These are phyloP conservation scores for Cyathus striatus DNA, from an alignment of 768 basidiomycete species.

Conservation along the genomic window DNA sequence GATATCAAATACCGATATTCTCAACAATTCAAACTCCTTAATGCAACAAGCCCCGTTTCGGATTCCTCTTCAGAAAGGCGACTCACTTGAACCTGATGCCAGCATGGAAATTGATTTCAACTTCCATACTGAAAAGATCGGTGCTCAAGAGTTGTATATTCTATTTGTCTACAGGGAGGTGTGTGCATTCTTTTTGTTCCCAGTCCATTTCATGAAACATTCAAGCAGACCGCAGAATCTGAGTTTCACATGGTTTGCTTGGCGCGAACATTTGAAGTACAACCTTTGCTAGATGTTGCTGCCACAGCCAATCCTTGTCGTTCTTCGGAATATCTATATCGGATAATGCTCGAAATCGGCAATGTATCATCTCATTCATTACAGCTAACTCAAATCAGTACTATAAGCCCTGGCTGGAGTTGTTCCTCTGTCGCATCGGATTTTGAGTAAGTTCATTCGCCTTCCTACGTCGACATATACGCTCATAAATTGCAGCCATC, in stretches of 20 bases:
- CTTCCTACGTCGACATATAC: too few species aligned
- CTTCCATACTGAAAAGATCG: constrained; percentile 44
- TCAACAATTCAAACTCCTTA: too few species aligned
- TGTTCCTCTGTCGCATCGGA: constrained; percentile 32
- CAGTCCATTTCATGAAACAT: constrained; percentile 5
- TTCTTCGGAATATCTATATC: constrained; percentile 42
- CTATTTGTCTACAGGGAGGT: constrained; percentile 70
- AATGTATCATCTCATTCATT: constrained; percentile 43
- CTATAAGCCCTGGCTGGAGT: constrained; percentile 68
- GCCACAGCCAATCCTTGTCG: constrained; percentile 47
- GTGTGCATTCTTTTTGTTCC: constrained; percentile 6
- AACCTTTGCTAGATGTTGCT: constrained; percentile 50
- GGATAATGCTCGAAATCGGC: constrained; percentile 49
- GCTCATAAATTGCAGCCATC: constrained; percentile 35
- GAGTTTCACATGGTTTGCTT: constrained; percentile 58
- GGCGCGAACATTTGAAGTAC: constrained; percentile 52
- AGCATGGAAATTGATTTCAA: constrained; percentile 45
- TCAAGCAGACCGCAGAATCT: constrained; percentile 36
- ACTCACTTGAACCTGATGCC: constrained; percentile 42
- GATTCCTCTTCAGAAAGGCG: too few species aligned
- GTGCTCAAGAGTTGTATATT: constrained; percentile 48
- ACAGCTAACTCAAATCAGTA: constrained; percentile 50
- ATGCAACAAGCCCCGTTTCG: background rate
- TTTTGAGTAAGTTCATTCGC: too few species aligned
- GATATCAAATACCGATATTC: too few species aligned